Evolutionary conservation across 352 stramenopile species (phyloP).

Genomic region (Globisporangium paroecandrum): DNA sequence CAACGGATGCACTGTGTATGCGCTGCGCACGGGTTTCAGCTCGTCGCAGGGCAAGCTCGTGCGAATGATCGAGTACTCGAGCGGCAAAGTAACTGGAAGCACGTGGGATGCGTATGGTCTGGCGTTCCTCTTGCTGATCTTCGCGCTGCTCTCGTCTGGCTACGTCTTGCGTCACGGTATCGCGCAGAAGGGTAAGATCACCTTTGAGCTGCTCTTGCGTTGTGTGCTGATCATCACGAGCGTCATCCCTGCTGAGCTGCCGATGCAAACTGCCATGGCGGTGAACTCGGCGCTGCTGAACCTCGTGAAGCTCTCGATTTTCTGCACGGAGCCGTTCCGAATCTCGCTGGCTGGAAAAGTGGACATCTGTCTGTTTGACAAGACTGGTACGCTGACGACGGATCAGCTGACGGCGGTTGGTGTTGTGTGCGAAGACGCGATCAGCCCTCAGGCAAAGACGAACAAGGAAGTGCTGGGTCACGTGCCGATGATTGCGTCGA

Average conservation of each 20-base stretch:
- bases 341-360: constrained; percentile 97
- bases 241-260: constrained; percentile 97
- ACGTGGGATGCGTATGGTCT: constrained; percentile 95
- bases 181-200: constrained; percentile 88
- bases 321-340: constrained; percentile 98
- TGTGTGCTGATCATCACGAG: constrained; percentile 99
- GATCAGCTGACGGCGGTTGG: constrained; percentile 94
- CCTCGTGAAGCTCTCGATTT: constrained; percentile 95
- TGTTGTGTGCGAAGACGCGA: constrained; percentile 85
- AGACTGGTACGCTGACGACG: constrained; percentile 98
- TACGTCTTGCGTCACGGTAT: constrained; percentile 93
- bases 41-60: constrained; percentile 98
- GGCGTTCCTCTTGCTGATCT: constrained; percentile 95
- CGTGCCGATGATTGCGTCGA: constrained; percentile 81
- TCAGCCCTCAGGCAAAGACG: constrained; percentile 19
- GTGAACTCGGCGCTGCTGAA: constrained; percentile 96
- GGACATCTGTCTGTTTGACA: constrained; percentile 97
- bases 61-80: constrained; percentile 97
- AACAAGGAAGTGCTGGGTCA: constrained; percentile 58
- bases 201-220: constrained; percentile 95
- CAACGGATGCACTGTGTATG: constrained; percentile 90
- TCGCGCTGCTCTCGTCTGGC: constrained; percentile 92
- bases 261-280: constrained; percentile 97
- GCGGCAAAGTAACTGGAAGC: constrained; percentile 94
- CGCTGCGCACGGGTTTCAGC: constrained; percentile 97